Percentiles rank a stretch among this genome's conserved stretches.
Evolutionary conservation across 208 protist genomes (phyloP).

Genomic region (Novymonas esmeraldas): DNA sequence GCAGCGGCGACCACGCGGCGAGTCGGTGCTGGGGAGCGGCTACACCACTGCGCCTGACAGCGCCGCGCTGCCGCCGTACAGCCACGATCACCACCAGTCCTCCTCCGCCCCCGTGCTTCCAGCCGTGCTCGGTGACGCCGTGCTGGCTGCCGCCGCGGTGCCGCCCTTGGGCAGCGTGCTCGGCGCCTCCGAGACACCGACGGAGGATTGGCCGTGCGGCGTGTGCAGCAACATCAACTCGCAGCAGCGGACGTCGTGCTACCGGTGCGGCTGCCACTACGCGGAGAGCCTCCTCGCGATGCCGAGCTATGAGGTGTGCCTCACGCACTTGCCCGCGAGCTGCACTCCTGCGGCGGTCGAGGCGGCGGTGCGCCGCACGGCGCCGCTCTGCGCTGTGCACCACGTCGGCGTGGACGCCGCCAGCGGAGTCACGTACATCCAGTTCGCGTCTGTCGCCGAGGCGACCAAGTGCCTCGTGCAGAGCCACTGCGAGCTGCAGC

Average conservation of each 20-base stretch:
- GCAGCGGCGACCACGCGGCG: slow-evolving; percentile 4
- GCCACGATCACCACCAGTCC: neutral
- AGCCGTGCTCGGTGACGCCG: slow-evolving; percentile 8
- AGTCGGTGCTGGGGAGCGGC: slow-evolving; percentile 18
- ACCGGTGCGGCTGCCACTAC: slow-evolving; percentile 61
- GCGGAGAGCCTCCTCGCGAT: slow-evolving; percentile 37
- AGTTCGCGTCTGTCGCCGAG: slow-evolving; percentile 49
- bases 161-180: neutral
- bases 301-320: slow-evolving; percentile 49
- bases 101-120: slow-evolving; percentile 8
- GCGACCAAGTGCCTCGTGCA: slow-evolving; percentile 57
- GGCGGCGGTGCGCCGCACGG: slow-evolving; percentile 16
- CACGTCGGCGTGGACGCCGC: slow-evolving; percentile 13
- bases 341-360: slow-evolving; percentile 28
- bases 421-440: slow-evolving; percentile 27
- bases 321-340: slow-evolving; percentile 32
- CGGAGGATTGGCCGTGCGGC: slow-evolving; percentile 76
- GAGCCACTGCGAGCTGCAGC: slow-evolving; percentile 40
- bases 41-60: neutral
- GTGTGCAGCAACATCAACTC: slow-evolving; percentile 90
- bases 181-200: slow-evolving; percentile 26
- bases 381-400: slow-evolving; percentile 3
- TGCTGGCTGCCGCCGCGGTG: neutral
- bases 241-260: slow-evolving; percentile 59
- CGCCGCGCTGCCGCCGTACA: neutral